Percentiles rank a stretch among this genome's conserved stretches.
phyloP scores from a whole-genome alignment of 1,284 basidiomycete genomes.

The Trichosporon ovoides region DNA sequence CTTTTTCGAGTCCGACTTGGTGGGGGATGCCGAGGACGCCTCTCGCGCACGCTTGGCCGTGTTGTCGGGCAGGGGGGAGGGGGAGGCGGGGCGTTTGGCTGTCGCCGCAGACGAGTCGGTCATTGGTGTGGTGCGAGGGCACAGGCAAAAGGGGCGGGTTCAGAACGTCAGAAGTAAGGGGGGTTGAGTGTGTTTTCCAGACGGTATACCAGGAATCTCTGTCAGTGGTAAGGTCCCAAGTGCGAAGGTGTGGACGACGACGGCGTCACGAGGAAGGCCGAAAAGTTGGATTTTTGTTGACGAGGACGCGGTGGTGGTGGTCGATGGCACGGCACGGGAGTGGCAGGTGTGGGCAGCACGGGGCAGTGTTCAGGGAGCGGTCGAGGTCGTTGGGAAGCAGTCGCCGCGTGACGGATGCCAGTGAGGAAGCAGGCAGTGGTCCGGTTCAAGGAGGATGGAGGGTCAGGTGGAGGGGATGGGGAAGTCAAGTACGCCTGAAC shows the following conservation, averaged over 20 bases:
- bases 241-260: not conserved
- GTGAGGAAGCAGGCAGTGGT: not conserved
- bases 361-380: not conserved
- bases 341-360: not conserved
- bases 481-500: not conserved
- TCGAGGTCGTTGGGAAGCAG: not conserved
- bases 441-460: slow-evolving; percentile 1
- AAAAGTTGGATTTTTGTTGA: slow-evolving; percentile 2
- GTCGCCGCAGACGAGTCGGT: slow-evolving; percentile 22
- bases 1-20: slow-evolving; percentile 12
- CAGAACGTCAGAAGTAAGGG: not conserved
- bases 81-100: slow-evolving; percentile 34
- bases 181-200: slow-evolving; percentile 3
- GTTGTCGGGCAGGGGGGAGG: slow-evolving; percentile 22
- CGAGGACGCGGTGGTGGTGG: not conserved
- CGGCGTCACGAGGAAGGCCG: slow-evolving; percentile 1
- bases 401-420: slow-evolving; percentile 1
- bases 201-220: slow-evolving; percentile 4
- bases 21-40: slow-evolving; percentile 17
- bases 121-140: slow-evolving; percentile 4
- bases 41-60: slow-evolving; percentile 30
- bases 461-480: slow-evolving; percentile 19
- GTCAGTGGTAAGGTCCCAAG: slow-evolving; percentile 6
- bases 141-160: not conserved
- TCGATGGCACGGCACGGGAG: not conserved